A percentile compares a stretch with the other conserved stretches of the same genome.
These are phyloP conservation scores for Jacaranda copaia DNA, from an alignment of 257 asterid genomes.

Conservation along the genomic window DNA sequence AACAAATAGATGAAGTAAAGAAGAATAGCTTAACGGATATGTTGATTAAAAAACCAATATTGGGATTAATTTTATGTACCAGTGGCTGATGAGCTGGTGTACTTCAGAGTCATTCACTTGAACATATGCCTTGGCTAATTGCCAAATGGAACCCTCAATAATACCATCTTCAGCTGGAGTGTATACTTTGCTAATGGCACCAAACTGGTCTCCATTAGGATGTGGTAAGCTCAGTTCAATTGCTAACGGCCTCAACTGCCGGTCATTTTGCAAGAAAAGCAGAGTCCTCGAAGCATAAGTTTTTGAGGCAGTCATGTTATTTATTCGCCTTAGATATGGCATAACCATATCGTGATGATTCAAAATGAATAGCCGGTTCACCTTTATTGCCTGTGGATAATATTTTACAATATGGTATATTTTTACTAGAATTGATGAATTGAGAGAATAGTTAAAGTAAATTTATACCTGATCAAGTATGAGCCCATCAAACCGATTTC, in stretches of 20 bases:
- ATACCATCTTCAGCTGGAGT: constrained; percentile 47
- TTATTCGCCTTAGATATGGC: constrained; percentile 53
- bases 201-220: constrained; percentile 47
- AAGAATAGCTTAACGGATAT: too few relatives aligned
- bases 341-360: constrained; percentile 54
- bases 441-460: not conserved
- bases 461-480: constrained; percentile 43
- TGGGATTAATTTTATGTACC: constrained; percentile 32
- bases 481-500: constrained; percentile 43
- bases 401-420: not conserved
- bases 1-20: too few relatives aligned
- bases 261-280: constrained; percentile 48
- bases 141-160: constrained; percentile 47
- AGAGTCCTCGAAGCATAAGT: constrained; percentile 54
- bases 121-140: constrained; percentile 56
- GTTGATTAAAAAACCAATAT: too few relatives aligned
- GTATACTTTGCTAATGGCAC: constrained; percentile 48
- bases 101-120: constrained; percentile 54
- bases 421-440: not conserved
- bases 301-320: constrained; percentile 41
- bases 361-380: constrained; percentile 46
- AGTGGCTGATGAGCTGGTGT: constrained; percentile 58
- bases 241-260: constrained; percentile 48
- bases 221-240: constrained; percentile 59
- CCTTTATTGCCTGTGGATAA: constrained; percentile 44